These are phyloP conservation scores for Aspergillus panamensis DNA, from an alignment of 495 filamentous ascomycete species.

Conservation along the genomic window DNA sequence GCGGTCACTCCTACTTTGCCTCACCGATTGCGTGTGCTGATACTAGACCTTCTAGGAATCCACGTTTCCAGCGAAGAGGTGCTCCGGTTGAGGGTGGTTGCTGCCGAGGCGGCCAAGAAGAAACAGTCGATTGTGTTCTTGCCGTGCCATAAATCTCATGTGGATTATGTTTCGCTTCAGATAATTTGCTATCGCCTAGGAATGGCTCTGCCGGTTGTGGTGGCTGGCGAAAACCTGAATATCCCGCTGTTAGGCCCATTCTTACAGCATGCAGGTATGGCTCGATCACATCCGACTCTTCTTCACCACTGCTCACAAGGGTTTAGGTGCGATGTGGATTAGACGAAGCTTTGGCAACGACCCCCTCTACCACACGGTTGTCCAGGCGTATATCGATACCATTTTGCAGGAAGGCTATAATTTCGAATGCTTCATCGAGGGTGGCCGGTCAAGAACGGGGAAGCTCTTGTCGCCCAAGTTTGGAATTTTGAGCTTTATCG, in stretches of 20 bases:
- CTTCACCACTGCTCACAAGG: conserved; percentile 15
- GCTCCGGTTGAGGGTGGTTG: conserved; percentile 71
- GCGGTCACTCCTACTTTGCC: not conserved
- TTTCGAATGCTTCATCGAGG: conserved; percentile 96
- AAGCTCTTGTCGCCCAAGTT: conserved; percentile 94
- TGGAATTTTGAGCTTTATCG: conserved; percentile 88
- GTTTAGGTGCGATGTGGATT: conserved; percentile 88
- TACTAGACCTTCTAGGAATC: conserved; percentile 51
- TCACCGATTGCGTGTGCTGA: not conserved
- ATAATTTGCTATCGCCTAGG: conserved; percentile 92
- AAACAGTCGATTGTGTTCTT: conserved; percentile 96
- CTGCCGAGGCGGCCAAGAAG: conserved; percentile 73
- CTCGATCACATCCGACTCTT: not conserved
- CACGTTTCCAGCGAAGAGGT: conserved; percentile 96
- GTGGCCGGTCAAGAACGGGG: conserved; percentile 85
- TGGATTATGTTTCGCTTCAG: conserved; percentile 93
- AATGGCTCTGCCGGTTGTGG: conserved; percentile 83
- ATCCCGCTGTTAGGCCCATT: conserved; percentile 87
- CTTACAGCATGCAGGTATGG: conserved; percentile 80
- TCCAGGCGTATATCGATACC: conserved; percentile 94
- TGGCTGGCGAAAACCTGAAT: conserved; percentile 94
- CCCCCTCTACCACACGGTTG: conserved; percentile 80
- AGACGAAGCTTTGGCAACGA: conserved; percentile 90
- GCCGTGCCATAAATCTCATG: conserved; percentile 89
- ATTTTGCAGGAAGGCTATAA: conserved; percentile 87